Base-by-base conservation (phyloP, 2,329 filamentous ascomycete species). In the Microsporum audouinii region DNA sequence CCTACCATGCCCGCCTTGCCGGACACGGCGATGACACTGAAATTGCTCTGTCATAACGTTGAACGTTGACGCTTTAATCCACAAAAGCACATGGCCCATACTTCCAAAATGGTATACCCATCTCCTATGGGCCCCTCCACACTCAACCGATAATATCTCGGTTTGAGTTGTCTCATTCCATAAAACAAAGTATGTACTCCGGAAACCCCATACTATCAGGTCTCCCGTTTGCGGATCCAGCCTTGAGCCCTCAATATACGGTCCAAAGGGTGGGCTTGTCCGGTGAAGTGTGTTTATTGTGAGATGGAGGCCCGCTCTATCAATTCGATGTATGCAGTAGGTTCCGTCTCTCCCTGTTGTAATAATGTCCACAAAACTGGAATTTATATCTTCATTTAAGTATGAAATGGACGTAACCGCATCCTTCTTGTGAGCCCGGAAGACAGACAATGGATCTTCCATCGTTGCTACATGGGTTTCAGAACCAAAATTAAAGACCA, bases 101-200 rank as follows among this genome's bases (percentile, higher is more conserved):
- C 63, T 63, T 7, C 65, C 65, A 1, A 61, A 60, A 5, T 70
- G 69, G 64, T 81, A 88, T 2, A 83, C 81, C 80, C 90, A 96
- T 36, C 82, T 85, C 60, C 92, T 83, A 69, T 96, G 90, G 0
- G 85, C 86, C 38, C 92, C 92, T 60, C 91, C 92, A 69, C 92
- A 96, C 57, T 91, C 85, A 34, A 95, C 79, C 0, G 79, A 80
- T 60, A 87, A 82, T 14, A 92, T 72, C 67, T 92, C 87, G 61
- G 84, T 81, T 62, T 89, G 84, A 1, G 77, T 77, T 0, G 83
- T 85, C 69, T 88, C 85, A 70, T 96, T 89, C 83, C 89, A 94
- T 7, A 92, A 81, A 10, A 95, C 78, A 69, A 97, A 95, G 55
- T 84, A 79, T 64, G 85, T 89, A 70, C 88, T 85, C 60, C 83